Evolutionary conservation across 2,329 filamentous ascomycete species (phyloP).

Genomic region (Penicillium sp.): DNA sequence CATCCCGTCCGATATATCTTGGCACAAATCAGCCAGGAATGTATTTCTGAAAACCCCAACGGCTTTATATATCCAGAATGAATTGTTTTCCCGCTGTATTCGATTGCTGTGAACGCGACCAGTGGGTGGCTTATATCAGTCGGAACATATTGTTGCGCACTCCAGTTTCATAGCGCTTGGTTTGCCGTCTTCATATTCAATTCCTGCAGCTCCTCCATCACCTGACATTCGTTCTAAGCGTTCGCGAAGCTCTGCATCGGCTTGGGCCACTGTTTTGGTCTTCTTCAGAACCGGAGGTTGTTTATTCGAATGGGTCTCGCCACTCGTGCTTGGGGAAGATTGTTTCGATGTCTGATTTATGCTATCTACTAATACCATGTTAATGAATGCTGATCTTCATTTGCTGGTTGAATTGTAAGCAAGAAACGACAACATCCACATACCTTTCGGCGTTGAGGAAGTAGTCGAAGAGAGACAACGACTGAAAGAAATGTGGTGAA

Average conservation of each 20-base stretch:
- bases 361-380: neutral
- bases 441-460: slow-evolving; percentile 16
- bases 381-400: neutral
- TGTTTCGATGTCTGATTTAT: neutral
- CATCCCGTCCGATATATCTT: neutral
- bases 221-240: slow-evolving; percentile 72
- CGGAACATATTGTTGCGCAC: slow-evolving; percentile 81
- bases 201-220: slow-evolving; percentile 71
- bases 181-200: slow-evolving; percentile 77
- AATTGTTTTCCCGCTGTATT: neutral
- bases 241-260: slow-evolving; percentile 69
- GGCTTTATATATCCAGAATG: neutral
- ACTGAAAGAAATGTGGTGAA: neutral
- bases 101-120: neutral
- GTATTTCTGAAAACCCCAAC: neutral
- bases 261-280: slow-evolving; percentile 65
- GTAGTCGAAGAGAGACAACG: slow-evolving; percentile 13
- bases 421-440: neutral
- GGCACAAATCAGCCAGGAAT: neutral
- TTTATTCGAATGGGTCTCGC: slow-evolving; percentile 10
- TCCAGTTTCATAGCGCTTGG: slow-evolving; percentile 72
- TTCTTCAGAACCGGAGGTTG: slow-evolving; percentile 28
- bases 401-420: neutral
- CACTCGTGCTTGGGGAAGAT: neutral
- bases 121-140: slow-evolving; percentile 56